Conservation (phyloP, 192 early-diverging fungal genomes). For the Kickxella alabastrina region DNA sequence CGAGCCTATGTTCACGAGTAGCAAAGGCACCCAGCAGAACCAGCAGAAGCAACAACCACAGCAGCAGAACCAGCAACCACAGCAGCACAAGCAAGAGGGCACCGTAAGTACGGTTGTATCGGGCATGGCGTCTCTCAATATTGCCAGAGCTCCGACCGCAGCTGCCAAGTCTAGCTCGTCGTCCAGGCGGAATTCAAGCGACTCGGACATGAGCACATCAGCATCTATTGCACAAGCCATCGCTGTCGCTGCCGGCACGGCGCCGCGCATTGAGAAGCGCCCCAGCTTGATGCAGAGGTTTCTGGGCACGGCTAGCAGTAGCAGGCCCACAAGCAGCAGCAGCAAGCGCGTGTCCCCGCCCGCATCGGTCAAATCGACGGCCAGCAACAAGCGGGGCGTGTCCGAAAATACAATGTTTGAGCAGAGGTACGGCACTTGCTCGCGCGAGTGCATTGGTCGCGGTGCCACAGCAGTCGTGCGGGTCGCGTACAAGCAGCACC, state of each 20-base stretch:
- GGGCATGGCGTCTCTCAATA: slow-evolving; percentile 15
- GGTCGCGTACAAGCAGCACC: slow-evolving; percentile 72
- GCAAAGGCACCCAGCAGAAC: neutral
- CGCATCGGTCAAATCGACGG: slow-evolving; percentile 25
- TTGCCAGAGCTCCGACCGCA: neutral
- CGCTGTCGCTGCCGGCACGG: slow-evolving; percentile 6
- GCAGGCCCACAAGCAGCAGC: neutral
- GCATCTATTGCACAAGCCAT: slow-evolving; percentile 40
- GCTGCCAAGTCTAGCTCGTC: neutral
- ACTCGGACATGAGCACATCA: neutral
- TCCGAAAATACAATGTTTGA: slow-evolving; percentile 26
- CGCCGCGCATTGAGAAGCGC: slow-evolving; percentile 43
- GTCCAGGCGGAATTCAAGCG: no score
- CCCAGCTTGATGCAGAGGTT: slow-evolving; percentile 52
- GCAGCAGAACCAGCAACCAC: no score
- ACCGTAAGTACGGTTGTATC: no score
- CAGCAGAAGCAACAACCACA: neutral
- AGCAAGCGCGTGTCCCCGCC: slow-evolving; percentile 27
- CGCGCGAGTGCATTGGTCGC: slow-evolving; percentile 73
- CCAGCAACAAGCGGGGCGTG: neutral
- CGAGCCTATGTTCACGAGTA: slow-evolving; percentile 14
- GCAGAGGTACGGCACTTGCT: slow-evolving; percentile 80
- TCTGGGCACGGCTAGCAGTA: slow-evolving; percentile 25
- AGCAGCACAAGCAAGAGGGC: no score
- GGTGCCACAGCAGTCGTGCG: slow-evolving; percentile 92